Evolutionary conservation across 306 rosid genomes (phyloP), one percentile per base, ranked within the genome.

Genomic region (Cucumis cinereus): DNA sequence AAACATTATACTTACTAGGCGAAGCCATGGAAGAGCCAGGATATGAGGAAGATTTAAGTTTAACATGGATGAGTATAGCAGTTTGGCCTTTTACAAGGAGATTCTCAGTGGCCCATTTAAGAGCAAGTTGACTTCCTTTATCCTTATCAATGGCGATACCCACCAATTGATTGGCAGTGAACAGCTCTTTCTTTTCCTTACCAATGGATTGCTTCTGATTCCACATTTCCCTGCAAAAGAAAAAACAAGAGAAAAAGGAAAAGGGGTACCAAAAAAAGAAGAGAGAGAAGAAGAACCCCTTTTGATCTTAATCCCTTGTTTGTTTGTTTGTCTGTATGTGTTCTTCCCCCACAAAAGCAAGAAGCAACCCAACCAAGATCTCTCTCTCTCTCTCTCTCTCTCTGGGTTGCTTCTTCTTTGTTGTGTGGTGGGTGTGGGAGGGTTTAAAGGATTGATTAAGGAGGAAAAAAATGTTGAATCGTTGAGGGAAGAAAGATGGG

Each of bases 91-190:
- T 88, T 59, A 20, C 47, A 62, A 86, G 85, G 45, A 94, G 84
- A 86, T 85, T 79, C n/a, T 90, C 98, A 60, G 86, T 75, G 20
- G 92, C 83, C 98, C 97, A 94, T 86, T 90, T 91, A 15, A 94
- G 88, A 61, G 98, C 97, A 81, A 75, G 45, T 49, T 92, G 97
- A 88, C 98, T 94, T 41, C 88, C 90, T 73, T 87, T 94, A 77
- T 91, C 97, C 82, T 77, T 91, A 76, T 94, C 98, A 79, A 94
- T 86, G 74, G 98, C 98, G 74, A 94, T 94, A 67, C 90, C 96
- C 77, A 92, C 85, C 84, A 90, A 75, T 40, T 93, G 93, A 77
- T 79, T 84, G 64, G 82, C 84, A 33, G 80, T 79, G 73, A 79
- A 84, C 52, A 78, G 87, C 67, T 82, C 91, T 82, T 84, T 90